Percentiles rank a stretch among this genome's conserved stretches.
Conservation (phyloP, 2,329 filamentous ascomycete genomes). For the Thielaviopsis euricoi region DNA sequence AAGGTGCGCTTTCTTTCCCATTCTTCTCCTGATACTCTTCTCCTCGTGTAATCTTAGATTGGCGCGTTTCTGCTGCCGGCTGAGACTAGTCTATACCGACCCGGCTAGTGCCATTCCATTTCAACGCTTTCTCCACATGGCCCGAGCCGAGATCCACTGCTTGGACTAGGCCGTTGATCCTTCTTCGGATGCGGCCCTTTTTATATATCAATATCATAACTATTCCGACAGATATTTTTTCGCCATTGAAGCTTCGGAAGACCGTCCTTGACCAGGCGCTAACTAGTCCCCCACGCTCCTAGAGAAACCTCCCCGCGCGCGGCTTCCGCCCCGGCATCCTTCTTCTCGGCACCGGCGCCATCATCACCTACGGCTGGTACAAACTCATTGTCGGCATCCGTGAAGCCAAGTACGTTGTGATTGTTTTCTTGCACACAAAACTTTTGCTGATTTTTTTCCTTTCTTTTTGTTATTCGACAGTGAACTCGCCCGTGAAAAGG, state of each 20-base stretch:
- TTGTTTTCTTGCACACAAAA: too few species aligned
- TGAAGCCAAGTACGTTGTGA: constrained; percentile 85
- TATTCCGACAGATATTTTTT: neutral
- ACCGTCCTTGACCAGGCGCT: neutral
- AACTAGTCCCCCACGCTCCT: constrained; percentile 8
- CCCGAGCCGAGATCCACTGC: neutral
- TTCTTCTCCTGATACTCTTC: neutral
- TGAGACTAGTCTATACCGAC: too few species aligned
- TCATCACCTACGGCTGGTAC: constrained; percentile 88
- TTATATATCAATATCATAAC: neutral
- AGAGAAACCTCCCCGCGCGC: constrained; percentile 84
- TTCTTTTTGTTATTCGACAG: constrained; percentile 36
- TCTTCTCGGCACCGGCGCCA: constrained; percentile 55
- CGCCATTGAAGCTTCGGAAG: too few species aligned
- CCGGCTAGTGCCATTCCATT: too few species aligned
- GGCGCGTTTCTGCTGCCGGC: too few species aligned
- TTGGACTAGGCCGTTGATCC: neutral
- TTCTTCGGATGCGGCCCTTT: too few species aligned
- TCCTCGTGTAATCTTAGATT: too few species aligned
- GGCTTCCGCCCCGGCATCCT: constrained; percentile 76
- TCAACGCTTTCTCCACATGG: too few species aligned
- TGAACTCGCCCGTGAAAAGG: constrained; percentile 90
- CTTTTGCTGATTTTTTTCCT: neutral
- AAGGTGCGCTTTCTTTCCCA: constrained; percentile 42
- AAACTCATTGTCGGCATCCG: constrained; percentile 65